These are phyloP conservation scores for Phytophthora rubi DNA, from an alignment of 352 stramenopile species.

Conservation along the genomic window DNA sequence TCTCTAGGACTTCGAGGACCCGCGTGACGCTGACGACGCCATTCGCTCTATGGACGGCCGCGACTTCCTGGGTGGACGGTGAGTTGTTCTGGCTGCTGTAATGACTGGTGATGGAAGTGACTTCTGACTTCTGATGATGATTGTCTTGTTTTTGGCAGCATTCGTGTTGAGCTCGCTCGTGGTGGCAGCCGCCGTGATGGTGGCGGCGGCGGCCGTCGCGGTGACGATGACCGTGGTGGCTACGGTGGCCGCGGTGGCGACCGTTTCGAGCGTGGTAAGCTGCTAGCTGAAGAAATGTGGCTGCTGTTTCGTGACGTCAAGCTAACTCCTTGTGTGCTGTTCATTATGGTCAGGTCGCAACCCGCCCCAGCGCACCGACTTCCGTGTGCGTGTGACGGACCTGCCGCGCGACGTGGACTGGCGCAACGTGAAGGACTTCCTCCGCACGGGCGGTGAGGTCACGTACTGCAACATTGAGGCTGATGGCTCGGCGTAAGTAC, in stretches of 20 bases:
- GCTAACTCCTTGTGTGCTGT: background rate
- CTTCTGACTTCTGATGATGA: conserved; percentile 7
- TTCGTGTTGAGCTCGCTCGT: conserved; percentile 84
- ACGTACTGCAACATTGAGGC: conserved; percentile 87
- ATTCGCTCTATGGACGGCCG: conserved; percentile 88
- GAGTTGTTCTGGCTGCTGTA: conserved; percentile 6
- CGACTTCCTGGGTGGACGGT: conserved; percentile 88
- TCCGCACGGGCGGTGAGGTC: conserved; percentile 84
- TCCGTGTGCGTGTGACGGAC: conserved; percentile 78
- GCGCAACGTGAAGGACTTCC: conserved; percentile 89
- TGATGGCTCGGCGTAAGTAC: conserved; percentile 82
- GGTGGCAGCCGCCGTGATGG: conserved; percentile 72
- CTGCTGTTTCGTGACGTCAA: background rate
- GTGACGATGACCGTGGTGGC: conserved; percentile 39
- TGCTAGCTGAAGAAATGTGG: too few relatives aligned
- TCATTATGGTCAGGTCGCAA: conserved; percentile 54
- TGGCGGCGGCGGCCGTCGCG: conserved; percentile 35
- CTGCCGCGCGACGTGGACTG: conserved; percentile 81
- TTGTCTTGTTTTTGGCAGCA: conserved; percentile 35
- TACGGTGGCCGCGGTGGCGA: conserved; percentile 46
- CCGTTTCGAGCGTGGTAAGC: conserved; percentile 65
- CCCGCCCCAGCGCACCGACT: conserved; percentile 78
- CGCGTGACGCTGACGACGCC: conserved; percentile 84
- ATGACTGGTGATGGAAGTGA: background rate
- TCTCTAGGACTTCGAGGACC: conserved; percentile 91